These are phyloP conservation scores for Nicotiana undulata DNA, from an alignment of 257 asterid genomes.

Conservation along the genomic window DNA sequence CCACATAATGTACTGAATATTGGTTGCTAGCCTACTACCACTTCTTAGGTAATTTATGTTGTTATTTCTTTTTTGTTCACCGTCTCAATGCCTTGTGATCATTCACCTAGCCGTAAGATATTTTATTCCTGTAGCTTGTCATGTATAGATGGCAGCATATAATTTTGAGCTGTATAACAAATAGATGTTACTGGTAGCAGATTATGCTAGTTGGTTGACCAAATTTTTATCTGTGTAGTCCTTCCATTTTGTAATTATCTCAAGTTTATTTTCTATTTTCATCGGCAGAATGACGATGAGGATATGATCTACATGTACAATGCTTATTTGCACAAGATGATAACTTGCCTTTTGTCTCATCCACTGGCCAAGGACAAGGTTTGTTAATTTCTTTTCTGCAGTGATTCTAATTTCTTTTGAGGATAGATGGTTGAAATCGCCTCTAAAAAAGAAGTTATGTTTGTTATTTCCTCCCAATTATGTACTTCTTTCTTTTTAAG, in stretches of 20 bases:
- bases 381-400: slow-evolving; percentile 20
- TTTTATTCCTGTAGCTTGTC: not conserved
- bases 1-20: not conserved
- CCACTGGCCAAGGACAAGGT: slow-evolving; percentile 93
- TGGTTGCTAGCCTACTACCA: not conserved
- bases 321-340: slow-evolving; percentile 87
- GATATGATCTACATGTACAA: slow-evolving; percentile 83
- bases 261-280: slow-evolving; percentile 11
- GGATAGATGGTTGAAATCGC: not conserved
- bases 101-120: not conserved
- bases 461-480: not conserved
- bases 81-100: not conserved
- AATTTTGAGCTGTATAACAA: not conserved
- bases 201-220: slow-evolving; percentile 1
- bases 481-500: not conserved
- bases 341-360: slow-evolving; percentile 81
- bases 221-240: slow-evolving; percentile 1
- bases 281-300: slow-evolving; percentile 83
- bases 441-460: not conserved
- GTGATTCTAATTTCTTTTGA: slow-evolving; percentile 1
- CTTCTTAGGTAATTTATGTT: not conserved
- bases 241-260: slow-evolving; percentile 5
- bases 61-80: not conserved
- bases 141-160: not conserved
- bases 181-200: not conserved